Base-by-base conservation (phyloP, 1,284 basidiomycete genomes). In the Xerocomus minutiporus region DNA sequence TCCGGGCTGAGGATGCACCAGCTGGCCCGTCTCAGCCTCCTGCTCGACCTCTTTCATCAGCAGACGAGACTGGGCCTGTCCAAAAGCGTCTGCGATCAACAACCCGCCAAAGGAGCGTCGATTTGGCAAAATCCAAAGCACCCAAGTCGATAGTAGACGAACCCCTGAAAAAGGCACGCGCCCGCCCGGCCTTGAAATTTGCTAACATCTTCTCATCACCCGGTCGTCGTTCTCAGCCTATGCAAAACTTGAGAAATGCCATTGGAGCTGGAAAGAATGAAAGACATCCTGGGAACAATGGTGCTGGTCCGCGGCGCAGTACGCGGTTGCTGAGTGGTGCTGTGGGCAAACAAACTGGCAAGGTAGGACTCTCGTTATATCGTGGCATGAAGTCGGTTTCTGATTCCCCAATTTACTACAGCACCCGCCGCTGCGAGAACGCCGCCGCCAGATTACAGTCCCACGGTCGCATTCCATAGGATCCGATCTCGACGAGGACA, bases 141-240 rank as follows among this genome's bases (percentile, higher is more conserved):
- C 76, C 74, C 63, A 88, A 86, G 74, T 65, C 76, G 64, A 69
- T 70, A 69, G 69, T 75, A 62, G 83, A 86, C 71, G 83, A 85
- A 69, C 77, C 80, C 69, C 74, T 77, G 75, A 88, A 86, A 85
- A 89, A 89, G 86, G 86, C 83, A 86, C 80, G 84, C 82, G 79
- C 80, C 78, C 84, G 82, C 80, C 83, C 80, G 81, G 83, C 79
- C 77, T 78, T 85, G 78, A 83, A 79, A 73, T 80, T 83, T 81
- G 76, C 82, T 84, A 86, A 86, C 75, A 77, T 84, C 76, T 84
- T 86, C 84, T 88, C 84, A 86, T 84, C 81, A 75, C 77, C 80
- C 70, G 79, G 79, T 78, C 81, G 81, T 79, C 78, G 76, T 80
- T 78, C 80, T 72, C 83, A 88, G 86, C 75, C 78, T 68, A 73